A percentile compares a stretch with the other conserved stretches of the same genome.
phyloP scores from a whole-genome alignment of 345 rosid species.

The Cardamine resedifolia region DNA sequence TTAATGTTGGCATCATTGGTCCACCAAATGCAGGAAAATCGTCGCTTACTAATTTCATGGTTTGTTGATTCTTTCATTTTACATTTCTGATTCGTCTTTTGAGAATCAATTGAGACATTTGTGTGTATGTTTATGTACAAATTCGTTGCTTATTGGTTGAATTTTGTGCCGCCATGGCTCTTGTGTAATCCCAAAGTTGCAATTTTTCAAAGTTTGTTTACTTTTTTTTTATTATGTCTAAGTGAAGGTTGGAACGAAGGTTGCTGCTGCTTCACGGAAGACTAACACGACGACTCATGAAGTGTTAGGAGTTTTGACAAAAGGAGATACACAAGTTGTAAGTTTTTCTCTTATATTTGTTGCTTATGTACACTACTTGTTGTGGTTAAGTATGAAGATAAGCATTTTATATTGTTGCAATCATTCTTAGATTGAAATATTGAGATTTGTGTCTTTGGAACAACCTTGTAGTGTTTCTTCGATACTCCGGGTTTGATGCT shows the following conservation, averaged over 20 bases:
- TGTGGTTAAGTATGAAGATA: background rate
- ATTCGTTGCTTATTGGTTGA: background rate
- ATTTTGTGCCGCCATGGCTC: background rate
- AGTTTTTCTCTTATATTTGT: constrained; percentile 26
- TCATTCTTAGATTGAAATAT: background rate
- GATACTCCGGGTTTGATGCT: constrained; percentile 91
- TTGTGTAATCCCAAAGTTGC: constrained; percentile 1
- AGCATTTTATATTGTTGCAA: background rate
- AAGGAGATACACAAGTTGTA: constrained; percentile 82
- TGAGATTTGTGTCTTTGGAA: constrained; percentile 1
- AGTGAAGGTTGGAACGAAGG: constrained; percentile 81
- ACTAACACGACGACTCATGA: constrained; percentile 96
- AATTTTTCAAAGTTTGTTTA: background rate
- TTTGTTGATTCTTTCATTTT: constrained; percentile 31
- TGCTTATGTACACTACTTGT: background rate
- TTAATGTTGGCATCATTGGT: constrained; percentile 87
- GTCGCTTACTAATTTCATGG: constrained; percentile 79
- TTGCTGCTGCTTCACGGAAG: constrained; percentile 93
- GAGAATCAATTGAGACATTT: background rate
- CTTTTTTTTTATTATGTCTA: constrained; percentile 5
- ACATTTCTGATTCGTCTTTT: background rate
- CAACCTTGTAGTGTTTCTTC: constrained; percentile 67
- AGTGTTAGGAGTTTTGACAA: constrained; percentile 86
- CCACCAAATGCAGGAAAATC: constrained; percentile 98
- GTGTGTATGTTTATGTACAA: background rate